phyloP scores from a whole-genome alignment of 805 yeast species.

The Ogataea philodendri region DNA sequence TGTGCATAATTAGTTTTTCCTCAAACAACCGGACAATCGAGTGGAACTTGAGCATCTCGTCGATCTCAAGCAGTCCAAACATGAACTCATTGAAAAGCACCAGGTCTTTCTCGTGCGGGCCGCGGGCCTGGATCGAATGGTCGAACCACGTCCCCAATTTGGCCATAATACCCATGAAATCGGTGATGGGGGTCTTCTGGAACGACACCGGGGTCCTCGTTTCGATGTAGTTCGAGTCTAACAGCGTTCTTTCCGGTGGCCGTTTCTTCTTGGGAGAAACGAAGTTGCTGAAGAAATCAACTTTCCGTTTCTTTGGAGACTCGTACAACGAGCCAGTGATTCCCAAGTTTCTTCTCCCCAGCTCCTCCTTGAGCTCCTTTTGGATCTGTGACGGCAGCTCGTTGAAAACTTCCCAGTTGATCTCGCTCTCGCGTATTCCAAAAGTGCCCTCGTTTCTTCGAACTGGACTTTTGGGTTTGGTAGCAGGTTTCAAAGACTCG shows the following conservation, averaged over 20 bases:
- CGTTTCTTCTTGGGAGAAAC: slow-evolving; percentile 12
- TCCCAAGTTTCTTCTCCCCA: slow-evolving; percentile 39
- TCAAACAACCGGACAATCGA: slow-evolving; percentile 20
- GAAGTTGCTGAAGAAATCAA: slow-evolving; percentile 12
- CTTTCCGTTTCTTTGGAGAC: slow-evolving; percentile 24
- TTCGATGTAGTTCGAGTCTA: slow-evolving; percentile 12
- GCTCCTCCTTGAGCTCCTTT: slow-evolving; percentile 55
- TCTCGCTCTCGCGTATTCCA: slow-evolving; percentile 26
- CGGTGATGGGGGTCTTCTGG: slow-evolving; percentile 25
- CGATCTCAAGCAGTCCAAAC: slow-evolving; percentile 24
- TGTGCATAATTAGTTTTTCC: slow-evolving; percentile 10
- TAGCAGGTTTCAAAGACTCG: background rate
- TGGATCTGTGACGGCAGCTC: slow-evolving; percentile 66
- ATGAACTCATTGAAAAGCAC: slow-evolving; percentile 29
- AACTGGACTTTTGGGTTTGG: background rate
- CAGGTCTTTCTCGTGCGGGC: slow-evolving; percentile 29
- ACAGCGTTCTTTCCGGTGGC: slow-evolving; percentile 4
- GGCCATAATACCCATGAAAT: slow-evolving; percentile 14
- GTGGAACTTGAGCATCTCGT: slow-evolving; percentile 21
- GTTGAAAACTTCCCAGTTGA: slow-evolving; percentile 64
- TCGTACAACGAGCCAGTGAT: slow-evolving; percentile 15
- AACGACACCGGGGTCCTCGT: slow-evolving; percentile 18
- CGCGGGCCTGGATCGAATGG: slow-evolving; percentile 20
- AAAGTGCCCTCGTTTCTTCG: background rate
- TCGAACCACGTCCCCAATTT: slow-evolving; percentile 28